Conservation (phyloP, 768 basidiomycete genomes). For the Termitomyces sp. region DNA sequence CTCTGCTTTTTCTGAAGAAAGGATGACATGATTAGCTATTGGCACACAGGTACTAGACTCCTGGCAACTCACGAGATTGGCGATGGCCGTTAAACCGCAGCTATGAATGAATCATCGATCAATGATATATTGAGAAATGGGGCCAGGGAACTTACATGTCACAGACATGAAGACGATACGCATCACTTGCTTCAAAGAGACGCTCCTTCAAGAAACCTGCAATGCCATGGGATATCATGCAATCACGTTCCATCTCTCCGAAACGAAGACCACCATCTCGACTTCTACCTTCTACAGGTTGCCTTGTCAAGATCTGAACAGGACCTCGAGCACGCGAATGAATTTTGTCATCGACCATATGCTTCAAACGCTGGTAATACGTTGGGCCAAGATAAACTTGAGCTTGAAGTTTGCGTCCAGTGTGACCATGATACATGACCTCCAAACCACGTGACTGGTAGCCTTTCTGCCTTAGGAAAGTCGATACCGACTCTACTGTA, state of each 20-base stretch:
- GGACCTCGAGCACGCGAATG: slow-evolving; percentile 97
- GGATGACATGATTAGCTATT: slow-evolving; percentile 1
- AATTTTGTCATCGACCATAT: slow-evolving; percentile 99
- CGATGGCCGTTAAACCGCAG: slow-evolving; percentile 95
- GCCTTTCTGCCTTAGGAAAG: slow-evolving; percentile 79
- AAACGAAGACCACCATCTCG: slow-evolving; percentile 98
- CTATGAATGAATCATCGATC: slow-evolving; percentile 32
- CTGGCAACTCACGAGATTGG: slow-evolving; percentile 72
- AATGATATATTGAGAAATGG: background rate
- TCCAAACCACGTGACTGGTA: slow-evolving; percentile 98
- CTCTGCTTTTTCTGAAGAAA: slow-evolving; percentile 86
- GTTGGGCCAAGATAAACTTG: slow-evolving; percentile 99
- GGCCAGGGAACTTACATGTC: slow-evolving; percentile 69
- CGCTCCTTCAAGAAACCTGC: slow-evolving; percentile 98
- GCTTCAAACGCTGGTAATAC: slow-evolving; percentile 97
- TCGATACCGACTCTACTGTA: slow-evolving; percentile 98
- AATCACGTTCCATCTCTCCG: slow-evolving; percentile 99
- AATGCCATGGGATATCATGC: slow-evolving; percentile 99
- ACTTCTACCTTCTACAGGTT: slow-evolving; percentile 98
- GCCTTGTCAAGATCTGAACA: slow-evolving; percentile 94
- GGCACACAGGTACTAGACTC: background rate
- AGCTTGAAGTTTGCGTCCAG: slow-evolving; percentile 95
- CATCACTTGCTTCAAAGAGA: slow-evolving; percentile 89
- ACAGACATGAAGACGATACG: slow-evolving; percentile 92
- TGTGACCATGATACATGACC: slow-evolving; percentile 98